Evolutionary conservation across 345 rosid species (phyloP).

Genomic region (Eucalyptus curtisii): DNA sequence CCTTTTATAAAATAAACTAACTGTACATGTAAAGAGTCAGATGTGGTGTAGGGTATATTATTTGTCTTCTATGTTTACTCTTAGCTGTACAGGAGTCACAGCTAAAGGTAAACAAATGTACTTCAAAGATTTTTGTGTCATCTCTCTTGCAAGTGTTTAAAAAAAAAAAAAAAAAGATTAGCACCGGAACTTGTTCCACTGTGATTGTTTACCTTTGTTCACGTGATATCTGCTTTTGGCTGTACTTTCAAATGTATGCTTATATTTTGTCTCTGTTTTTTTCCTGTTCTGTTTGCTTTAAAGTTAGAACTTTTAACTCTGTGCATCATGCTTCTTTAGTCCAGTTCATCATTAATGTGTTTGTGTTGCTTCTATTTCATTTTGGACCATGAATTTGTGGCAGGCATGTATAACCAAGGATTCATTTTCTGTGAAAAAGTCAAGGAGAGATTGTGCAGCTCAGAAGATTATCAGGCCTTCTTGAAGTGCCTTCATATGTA

Average conservation of each 20-base stretch:
- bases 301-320: background rate
- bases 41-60: background rate
- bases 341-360: background rate
- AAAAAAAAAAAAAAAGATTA: background rate
- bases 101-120: background rate
- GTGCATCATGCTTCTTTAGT: background rate
- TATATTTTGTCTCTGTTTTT: background rate
- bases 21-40: background rate
- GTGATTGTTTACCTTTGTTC: background rate
- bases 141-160: background rate
- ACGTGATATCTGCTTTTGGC: background rate
- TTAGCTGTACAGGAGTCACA: background rate
- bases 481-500: slow-evolving; percentile 84
- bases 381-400: background rate
- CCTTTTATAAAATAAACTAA: background rate
- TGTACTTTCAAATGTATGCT: background rate
- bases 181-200: background rate
- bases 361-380: background rate
- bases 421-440: slow-evolving; percentile 88
- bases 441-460: slow-evolving; percentile 81
- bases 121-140: background rate
- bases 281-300: background rate
- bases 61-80: background rate
- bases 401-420: slow-evolving; percentile 87
- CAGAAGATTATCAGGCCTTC: slow-evolving; percentile 92